Evolutionary conservation across 176 grass and related monocot species (phyloP).

Genomic region (Eleusine coracana): DNA sequence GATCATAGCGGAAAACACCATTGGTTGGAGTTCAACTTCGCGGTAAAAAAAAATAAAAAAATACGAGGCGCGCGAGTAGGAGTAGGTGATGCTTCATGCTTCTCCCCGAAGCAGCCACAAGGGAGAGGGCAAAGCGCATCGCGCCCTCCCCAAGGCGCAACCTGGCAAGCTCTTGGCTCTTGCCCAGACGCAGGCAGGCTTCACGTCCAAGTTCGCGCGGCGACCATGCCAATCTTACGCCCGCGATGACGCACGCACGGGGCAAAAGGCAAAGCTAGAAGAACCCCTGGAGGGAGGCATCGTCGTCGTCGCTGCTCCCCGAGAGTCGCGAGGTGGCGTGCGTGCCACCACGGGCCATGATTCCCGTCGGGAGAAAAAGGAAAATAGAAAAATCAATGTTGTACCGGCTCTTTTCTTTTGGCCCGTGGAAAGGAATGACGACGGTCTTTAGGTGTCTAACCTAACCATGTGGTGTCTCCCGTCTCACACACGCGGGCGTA

Average conservation of each 20-base stretch:
- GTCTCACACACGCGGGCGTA: not conserved
- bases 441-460: not conserved
- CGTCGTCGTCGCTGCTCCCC: not conserved
- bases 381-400: not conserved
- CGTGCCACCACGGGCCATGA: slow-evolving; percentile 34
- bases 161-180: not conserved
- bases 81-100: not conserved
- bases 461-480: slow-evolving; percentile 34
- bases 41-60: too few relatives aligned
- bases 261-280: not conserved
- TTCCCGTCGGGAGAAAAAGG: slow-evolving; percentile 2
- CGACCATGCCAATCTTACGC: not conserved
- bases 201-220: not conserved
- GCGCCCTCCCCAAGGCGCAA: slow-evolving; percentile 17
- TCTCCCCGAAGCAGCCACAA: not conserved
- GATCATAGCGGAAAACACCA: not conserved
- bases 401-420: not conserved
- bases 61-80: not conserved
- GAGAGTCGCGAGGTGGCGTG: slow-evolving; percentile 8
- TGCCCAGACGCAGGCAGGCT: not conserved
- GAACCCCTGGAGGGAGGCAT: too few relatives aligned
- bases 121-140: not conserved
- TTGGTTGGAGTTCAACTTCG: too few relatives aligned
- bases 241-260: not conserved
- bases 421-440: not conserved